Percentiles rank a stretch among this genome's conserved stretches.
Evolutionary conservation across 2,329 filamentous ascomycete species (phyloP).

Genomic region (Alternaria sp.): DNA sequence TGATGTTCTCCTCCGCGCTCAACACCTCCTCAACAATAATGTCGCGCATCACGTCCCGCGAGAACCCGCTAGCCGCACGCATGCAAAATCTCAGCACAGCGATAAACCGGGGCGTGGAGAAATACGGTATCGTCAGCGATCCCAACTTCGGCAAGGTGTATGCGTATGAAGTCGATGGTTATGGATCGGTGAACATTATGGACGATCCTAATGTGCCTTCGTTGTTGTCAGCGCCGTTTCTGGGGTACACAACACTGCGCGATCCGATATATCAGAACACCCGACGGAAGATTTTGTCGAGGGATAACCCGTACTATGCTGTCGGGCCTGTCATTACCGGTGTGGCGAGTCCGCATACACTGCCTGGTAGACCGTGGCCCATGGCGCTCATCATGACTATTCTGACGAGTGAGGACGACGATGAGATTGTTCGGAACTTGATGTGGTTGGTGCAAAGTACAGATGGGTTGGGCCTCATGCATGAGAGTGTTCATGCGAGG

Average conservation of each 20-base stretch:
- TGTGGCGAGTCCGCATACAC: conserved; percentile 55
- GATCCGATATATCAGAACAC: conserved; percentile 55
- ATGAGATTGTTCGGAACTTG: conserved; percentile 52
- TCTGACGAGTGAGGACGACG: conserved; percentile 55
- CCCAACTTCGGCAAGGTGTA: conserved; percentile 49
- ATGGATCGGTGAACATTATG: conserved; percentile 63
- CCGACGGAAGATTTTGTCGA: conserved; percentile 50
- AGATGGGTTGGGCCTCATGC: conserved; percentile 56
- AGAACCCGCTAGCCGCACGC: conserved; percentile 57
- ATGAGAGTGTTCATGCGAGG: conserved; percentile 57
- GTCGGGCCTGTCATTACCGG: conserved; percentile 53
- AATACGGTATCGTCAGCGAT: conserved; percentile 48
- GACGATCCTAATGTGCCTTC: conserved; percentile 75
- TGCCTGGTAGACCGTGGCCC: conserved; percentile 56
- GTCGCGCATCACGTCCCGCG: conserved; percentile 49
- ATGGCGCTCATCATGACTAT: conserved; percentile 59
- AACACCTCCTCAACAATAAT: conserved; percentile 60
- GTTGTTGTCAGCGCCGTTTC: conserved; percentile 67
- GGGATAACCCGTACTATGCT: conserved; percentile 56
- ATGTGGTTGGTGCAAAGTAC: conserved; percentile 54
- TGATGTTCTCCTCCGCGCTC: conserved; percentile 75
- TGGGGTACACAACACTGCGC: conserved; percentile 58
- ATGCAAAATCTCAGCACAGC: conserved; percentile 63
- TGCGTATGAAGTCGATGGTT: conserved; percentile 58
- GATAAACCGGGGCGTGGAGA: conserved; percentile 53